Evolutionary conservation across 192 early-diverging fungal species (phyloP).

Genomic region (Pilobolus umbonatus): DNA sequence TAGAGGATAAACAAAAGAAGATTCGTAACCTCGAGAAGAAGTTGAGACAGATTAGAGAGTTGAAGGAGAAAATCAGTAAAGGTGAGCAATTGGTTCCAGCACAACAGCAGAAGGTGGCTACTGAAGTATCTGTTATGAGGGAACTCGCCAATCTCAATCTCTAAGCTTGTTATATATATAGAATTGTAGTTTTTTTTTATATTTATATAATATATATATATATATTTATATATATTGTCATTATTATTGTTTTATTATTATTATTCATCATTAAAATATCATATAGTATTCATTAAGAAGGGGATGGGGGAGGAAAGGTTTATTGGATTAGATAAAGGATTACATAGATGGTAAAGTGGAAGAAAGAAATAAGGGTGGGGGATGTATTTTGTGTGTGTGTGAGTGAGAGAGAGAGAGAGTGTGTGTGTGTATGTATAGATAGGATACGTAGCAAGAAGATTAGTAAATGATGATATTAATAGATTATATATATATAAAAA

Average conservation of each 20-base stretch:
- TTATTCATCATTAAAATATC: not conserved
- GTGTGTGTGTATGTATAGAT: not conserved
- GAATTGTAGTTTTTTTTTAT: constrained; percentile 6
- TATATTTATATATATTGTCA: not conserved
- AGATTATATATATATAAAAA: not conserved
- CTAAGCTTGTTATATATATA: constrained; percentile 1
- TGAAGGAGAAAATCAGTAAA: constrained; percentile 70
- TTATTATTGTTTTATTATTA: constrained; percentile 3
- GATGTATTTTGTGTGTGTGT: too few relatives aligned
- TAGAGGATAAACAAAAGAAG: constrained; percentile 77
- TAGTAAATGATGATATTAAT: not conserved
- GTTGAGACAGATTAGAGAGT: constrained; percentile 80
- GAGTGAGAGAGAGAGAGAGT: not conserved
- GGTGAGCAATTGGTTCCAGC: constrained; percentile 82
- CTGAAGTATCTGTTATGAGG: constrained; percentile 54
- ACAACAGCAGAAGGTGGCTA: constrained; percentile 68
- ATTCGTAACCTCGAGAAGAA: constrained; percentile 88
- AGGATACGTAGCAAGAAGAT: not conserved
- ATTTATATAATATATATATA: constrained; percentile 1
- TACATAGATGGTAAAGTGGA: too few relatives aligned
- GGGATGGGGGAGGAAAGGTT: too few relatives aligned
- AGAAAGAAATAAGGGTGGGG: too few relatives aligned
- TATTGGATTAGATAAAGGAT: too few relatives aligned
- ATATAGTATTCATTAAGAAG: not conserved
- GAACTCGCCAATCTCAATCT: constrained; percentile 37